Evolutionary conservation across 1,284 basidiomycete genomes (phyloP).

Genomic region (Heterobasidion irregulare): DNA sequence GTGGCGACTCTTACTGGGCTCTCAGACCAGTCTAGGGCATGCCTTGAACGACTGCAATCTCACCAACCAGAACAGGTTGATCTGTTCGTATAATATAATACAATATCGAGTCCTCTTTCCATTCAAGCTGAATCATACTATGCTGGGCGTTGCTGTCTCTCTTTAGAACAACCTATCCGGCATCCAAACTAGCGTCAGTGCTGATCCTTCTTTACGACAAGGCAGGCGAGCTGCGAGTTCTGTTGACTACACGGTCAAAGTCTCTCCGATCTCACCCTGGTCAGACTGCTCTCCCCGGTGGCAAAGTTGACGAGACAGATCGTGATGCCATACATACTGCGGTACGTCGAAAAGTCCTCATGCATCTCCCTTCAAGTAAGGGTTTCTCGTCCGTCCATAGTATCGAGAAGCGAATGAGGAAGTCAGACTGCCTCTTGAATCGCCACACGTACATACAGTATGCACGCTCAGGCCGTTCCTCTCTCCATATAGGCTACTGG

Average conservation of each 20-base stretch:
- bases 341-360: conserved; percentile 32
- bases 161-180: conserved; percentile 37
- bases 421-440: conserved; percentile 55
- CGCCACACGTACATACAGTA: conserved; percentile 53
- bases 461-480: conserved; percentile 66
- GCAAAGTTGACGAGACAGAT: conserved; percentile 69
- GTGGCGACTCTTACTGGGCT: conserved; percentile 3
- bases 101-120: conserved; percentile 2
- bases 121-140: neutral
- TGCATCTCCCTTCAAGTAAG: neutral
- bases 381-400: conserved; percentile 26
- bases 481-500: conserved; percentile 52
- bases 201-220: conserved; percentile 72
- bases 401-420: conserved; percentile 80
- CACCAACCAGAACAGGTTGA: conserved; percentile 17
- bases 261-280: conserved; percentile 68
- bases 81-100: conserved; percentile 37
- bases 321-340: conserved; percentile 59
- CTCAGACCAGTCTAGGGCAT: conserved; percentile 13
- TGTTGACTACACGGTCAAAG: conserved; percentile 81
- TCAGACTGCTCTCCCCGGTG: conserved; percentile 79
- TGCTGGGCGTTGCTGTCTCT: neutral
- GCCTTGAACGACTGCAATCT: conserved; percentile 10
- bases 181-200: conserved; percentile 58
- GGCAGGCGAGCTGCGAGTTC: conserved; percentile 56